Evolutionary conservation across 148 eudicot genomes (phyloP), one percentile per base, ranked within the genome.

Genomic region (Silene latifolia): DNA sequence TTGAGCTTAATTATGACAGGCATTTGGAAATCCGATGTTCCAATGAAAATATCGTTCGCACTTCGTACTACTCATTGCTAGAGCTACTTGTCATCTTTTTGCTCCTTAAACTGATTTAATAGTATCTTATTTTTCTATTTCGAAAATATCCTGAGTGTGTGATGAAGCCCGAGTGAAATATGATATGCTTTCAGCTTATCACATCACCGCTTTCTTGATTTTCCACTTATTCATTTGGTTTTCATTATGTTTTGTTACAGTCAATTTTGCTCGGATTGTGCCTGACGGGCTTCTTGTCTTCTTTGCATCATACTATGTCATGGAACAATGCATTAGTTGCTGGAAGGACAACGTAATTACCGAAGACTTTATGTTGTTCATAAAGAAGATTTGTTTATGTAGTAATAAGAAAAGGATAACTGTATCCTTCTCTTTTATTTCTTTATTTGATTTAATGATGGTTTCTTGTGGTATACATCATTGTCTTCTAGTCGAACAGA

Each of bases 241-340:
- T 25, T 24, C 74, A 19, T 71, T 25, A 73, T 27, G 60, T 67
- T 69, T 29, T 80, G 76, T 23, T 80, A 78, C 92, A 95, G 99
- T 95, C 64, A 95, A 95, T 85, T 88, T 92, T 73, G 92, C 99
- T 81, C 90, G 99, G 72, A 92, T 92, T 73, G 96, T 95, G 71
- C 99, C 99, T 12, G 94, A 90, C 80, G 99, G 99, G 24, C 80
- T 95, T 78, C 97, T 95, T 48, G 96, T 95, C 56, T 95, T 95
- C 85, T 95, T 95, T 72, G 91, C 99, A 53, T 95, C 99, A 75
- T 95, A 95, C 85, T 92, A 89, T 80, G 86, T 86, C 81, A 77
- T 95, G 91, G 97, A 95, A 65, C 88, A 79, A 66, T 89, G 91
- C 77, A 83, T 95, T 79, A 86, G 63, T 69, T 89, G 86, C 83